Evolutionary conservation across 768 basidiomycete genomes (phyloP).

Genomic region (Amanita pseudoporphyria): DNA sequence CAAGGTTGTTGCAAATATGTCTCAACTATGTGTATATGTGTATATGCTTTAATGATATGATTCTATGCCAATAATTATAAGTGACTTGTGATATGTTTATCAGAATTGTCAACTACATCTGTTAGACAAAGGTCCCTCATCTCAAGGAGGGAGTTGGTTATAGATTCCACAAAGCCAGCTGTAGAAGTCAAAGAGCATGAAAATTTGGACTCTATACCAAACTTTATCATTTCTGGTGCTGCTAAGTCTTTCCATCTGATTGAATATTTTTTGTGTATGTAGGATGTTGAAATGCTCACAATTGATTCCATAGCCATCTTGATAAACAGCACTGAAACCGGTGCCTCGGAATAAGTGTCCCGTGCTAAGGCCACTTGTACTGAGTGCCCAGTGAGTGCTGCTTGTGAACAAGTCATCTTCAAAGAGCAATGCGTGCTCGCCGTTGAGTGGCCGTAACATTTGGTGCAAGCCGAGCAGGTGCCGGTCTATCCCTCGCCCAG

Average conservation of each 20-base stretch:
- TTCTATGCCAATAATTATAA: slow-evolving; percentile 16
- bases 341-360: slow-evolving; percentile 85
- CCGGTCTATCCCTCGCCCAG: slow-evolving; percentile 80
- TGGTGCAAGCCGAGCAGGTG: slow-evolving; percentile 81
- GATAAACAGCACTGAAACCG: slow-evolving; percentile 77
- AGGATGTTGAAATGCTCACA: slow-evolving; percentile 50
- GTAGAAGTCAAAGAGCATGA: slow-evolving; percentile 68
- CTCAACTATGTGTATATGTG: neutral
- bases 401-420: slow-evolving; percentile 67
- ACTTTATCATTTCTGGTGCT: slow-evolving; percentile 71
- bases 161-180: slow-evolving; percentile 45
- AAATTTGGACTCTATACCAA: slow-evolving; percentile 88
- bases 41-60: neutral
- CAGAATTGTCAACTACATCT: slow-evolving; percentile 14
- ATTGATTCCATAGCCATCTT: slow-evolving; percentile 90
- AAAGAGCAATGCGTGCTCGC: slow-evolving; percentile 55
- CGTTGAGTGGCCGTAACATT: slow-evolving; percentile 44
- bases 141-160: slow-evolving; percentile 55
- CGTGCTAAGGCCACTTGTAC: slow-evolving; percentile 83
- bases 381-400: slow-evolving; percentile 80
- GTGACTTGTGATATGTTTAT: slow-evolving; percentile 18
- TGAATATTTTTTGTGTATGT: neutral
- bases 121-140: slow-evolving; percentile 50
- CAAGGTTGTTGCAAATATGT: neutral
- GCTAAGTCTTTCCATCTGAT: slow-evolving; percentile 52